Evolutionary conservation across 2,329 filamentous ascomycete species (phyloP).

Genomic region (Aureobasidium sp.): DNA sequence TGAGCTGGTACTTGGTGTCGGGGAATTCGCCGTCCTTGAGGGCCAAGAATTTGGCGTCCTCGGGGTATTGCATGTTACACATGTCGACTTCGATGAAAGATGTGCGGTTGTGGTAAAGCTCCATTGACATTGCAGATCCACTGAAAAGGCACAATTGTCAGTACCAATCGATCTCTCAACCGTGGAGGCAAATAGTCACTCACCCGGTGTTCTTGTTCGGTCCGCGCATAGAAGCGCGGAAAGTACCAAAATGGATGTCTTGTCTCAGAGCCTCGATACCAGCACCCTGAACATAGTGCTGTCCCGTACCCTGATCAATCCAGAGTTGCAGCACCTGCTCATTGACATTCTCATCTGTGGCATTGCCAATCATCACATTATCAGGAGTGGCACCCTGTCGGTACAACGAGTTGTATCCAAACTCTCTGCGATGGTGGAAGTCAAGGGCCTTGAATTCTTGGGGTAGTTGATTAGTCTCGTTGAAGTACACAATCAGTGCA

Average conservation of each 20-base stretch:
- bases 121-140: constrained; percentile 42
- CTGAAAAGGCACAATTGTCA: constrained; percentile 12
- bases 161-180: background rate
- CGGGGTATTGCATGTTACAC: constrained; percentile 38
- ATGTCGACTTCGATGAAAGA: constrained; percentile 38
- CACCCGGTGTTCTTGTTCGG: constrained; percentile 3
- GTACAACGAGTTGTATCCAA: constrained; percentile 41
- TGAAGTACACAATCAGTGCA: constrained; percentile 45
- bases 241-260: constrained; percentile 44
- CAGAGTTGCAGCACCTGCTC: background rate
- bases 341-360: background rate
- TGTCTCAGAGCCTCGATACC: constrained; percentile 37
- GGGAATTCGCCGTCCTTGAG: constrained; percentile 36
- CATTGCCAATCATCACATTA: constrained; percentile 27
- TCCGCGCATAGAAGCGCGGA: constrained; percentile 36
- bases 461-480: constrained; percentile 36
- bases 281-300: constrained; percentile 40
- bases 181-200: background rate
- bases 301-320: constrained; percentile 3
- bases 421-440: constrained; percentile 40
- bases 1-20: constrained; percentile 31
- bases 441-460: constrained; percentile 33
- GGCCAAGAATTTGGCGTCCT: constrained; percentile 34
- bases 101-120: constrained; percentile 40
- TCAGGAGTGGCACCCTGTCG: constrained; percentile 36